Evolutionary conservation across 495 filamentous ascomycete species (phyloP).

Genomic region (Penicillium lividum): DNA sequence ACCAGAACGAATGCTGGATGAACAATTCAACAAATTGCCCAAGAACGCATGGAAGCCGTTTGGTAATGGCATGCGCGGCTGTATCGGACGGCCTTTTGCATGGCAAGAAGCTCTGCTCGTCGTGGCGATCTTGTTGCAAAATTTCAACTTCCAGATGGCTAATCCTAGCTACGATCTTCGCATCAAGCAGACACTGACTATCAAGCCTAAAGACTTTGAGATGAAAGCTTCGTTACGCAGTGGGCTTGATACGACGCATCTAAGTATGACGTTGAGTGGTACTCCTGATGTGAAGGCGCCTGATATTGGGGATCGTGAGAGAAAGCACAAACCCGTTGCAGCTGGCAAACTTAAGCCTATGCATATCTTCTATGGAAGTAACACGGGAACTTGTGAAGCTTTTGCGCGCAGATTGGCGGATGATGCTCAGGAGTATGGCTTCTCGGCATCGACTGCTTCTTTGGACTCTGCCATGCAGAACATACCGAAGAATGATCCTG

Average conservation of each 20-base stretch:
- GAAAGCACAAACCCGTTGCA: constrained; percentile 21
- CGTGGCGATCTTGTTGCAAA: constrained; percentile 57
- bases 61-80: constrained; percentile 65
- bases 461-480: constrained; percentile 64
- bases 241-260: constrained; percentile 56
- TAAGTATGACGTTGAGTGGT: constrained; percentile 53
- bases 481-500: constrained; percentile 61
- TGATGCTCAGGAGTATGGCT: constrained; percentile 60
- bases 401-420: constrained; percentile 64
- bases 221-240: constrained; percentile 65
- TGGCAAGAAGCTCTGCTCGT: constrained; percentile 62
- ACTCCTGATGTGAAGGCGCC: constrained; percentile 15
- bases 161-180: constrained; percentile 57
- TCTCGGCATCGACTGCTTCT: constrained; percentile 52
- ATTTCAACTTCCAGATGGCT: constrained; percentile 60
- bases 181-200: constrained; percentile 70
- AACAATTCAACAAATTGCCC: constrained; percentile 58
- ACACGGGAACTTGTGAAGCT: constrained; percentile 74
- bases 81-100: constrained; percentile 69
- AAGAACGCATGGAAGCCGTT: constrained; percentile 61
- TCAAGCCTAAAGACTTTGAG: constrained; percentile 73
- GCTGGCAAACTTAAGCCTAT: constrained; percentile 45
- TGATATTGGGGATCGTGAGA: constrained; percentile 22
- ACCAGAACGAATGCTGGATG: constrained; percentile 68
- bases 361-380: constrained; percentile 71